Evolutionary conservation across 495 filamentous ascomycete species (phyloP), one percentile per base, ranked within the genome.

Genomic region (Hypoxylon intermedium): DNA sequence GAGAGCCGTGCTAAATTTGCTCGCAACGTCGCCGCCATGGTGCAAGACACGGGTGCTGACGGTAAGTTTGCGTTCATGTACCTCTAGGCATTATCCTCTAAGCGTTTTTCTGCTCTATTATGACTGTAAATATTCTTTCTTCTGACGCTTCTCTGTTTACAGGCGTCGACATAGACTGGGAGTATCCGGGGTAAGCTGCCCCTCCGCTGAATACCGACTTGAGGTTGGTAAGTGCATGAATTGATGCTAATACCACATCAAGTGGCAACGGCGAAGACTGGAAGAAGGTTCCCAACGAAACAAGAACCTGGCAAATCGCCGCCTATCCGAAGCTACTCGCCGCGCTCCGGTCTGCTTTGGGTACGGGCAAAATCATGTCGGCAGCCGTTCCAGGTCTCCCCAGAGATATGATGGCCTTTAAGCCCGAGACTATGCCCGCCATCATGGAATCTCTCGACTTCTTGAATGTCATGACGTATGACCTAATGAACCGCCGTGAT

Each of bases 381-480:
- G 85, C 88, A 46, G 88, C 88, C 2, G 85, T 89, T 0, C 88
- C 89, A 0, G 89, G 87, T 26, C 83, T 89, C 15, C 69, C 74
- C 19, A 72, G 77, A 40, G 88, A 92, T 60, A 89, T 92, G 85
- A 79, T 92, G 11, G 88, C 87, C 42, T 92, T 86, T 67, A 90
- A 83, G 6, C 63, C 75, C n/a, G 69, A 82, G 23, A 85, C 82
- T 0, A 77, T 87, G 0, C 87, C 88, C 1, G 65, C 73, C 41
- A 89, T 92, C 68, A 85, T 79, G 74, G 64, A 74, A 40, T 81
- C 84, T 0, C 76, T 91, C 7, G 87, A 91, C 69, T 88, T 89
- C 72, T 75, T 91, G 67, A 92, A 91, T 67, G 80, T 92, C 46
- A 92, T 92, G 89, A 84, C 82, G 16, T 92, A 92, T 73, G 89